These are phyloP conservation scores for Ilyonectria robusta DNA, from an alignment of 2,329 filamentous ascomycete genomes.

Conservation along the genomic window DNA sequence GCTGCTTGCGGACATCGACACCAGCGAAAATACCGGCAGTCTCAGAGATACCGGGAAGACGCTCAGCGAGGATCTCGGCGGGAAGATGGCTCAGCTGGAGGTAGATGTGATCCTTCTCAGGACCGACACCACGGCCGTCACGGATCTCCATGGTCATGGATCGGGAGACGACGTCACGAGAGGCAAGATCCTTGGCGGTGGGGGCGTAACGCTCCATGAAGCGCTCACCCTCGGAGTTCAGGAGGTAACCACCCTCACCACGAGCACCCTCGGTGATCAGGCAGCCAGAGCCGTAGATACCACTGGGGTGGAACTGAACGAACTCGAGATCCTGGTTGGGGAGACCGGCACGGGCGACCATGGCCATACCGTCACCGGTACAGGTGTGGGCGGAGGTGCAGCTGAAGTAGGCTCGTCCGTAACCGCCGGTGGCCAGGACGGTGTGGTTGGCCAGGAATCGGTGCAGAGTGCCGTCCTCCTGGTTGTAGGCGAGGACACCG, in stretches of 20 bases:
- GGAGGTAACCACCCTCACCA: slow-evolving; percentile 97
- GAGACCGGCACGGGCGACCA: slow-evolving; percentile 97
- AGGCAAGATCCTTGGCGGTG: slow-evolving; percentile 97
- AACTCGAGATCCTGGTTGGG: slow-evolving; percentile 99
- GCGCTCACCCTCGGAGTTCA: slow-evolving; percentile 97
- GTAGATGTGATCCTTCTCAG: slow-evolving; percentile 98
- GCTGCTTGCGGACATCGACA: slow-evolving; percentile 97
- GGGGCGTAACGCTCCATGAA: slow-evolving; percentile 99
- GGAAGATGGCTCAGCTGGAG: slow-evolving; percentile 97
- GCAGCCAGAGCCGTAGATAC: slow-evolving; percentile 98
- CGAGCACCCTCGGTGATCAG: slow-evolving; percentile 98
- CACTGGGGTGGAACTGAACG: slow-evolving; percentile 98
- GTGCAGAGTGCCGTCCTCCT: slow-evolving; percentile 98
- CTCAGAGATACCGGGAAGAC: slow-evolving; percentile 98
- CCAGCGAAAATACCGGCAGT: slow-evolving; percentile 97
- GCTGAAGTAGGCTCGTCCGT: slow-evolving; percentile 97
- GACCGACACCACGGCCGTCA: slow-evolving; percentile 95
- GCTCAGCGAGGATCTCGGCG: slow-evolving; percentile 91
- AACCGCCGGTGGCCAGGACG: slow-evolving; percentile 95
- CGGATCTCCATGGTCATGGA: slow-evolving; percentile 99
- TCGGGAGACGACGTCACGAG: slow-evolving; percentile 94
- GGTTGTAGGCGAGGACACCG: slow-evolving; percentile 97
- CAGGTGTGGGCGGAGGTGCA: slow-evolving; percentile 99
- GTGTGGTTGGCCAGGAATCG: slow-evolving; percentile 98
- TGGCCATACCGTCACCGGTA: slow-evolving; percentile 99